Percentiles rank a stretch among this genome's conserved stretches.
phyloP scores from a whole-genome alignment of 176 grass and related monocot genomes.

The Otatea glauca region DNA sequence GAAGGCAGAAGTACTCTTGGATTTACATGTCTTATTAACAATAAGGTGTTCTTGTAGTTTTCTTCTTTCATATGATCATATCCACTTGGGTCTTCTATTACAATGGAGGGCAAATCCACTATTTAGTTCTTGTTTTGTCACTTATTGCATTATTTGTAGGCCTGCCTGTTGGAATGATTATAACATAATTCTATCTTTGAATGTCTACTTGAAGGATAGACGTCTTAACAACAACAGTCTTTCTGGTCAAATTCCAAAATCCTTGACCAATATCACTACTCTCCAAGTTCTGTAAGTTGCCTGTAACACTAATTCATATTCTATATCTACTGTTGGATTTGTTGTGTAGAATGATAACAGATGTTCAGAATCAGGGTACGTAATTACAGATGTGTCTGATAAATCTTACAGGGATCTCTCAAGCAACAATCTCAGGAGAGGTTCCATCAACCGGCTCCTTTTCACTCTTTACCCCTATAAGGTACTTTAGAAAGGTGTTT shows the following conservation, averaged over 20 bases:
- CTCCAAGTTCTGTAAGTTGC: conserved; percentile 91
- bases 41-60: conserved; percentile 15
- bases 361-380: background rate
- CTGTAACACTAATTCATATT: conserved; percentile 26
- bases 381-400: conserved; percentile 27
- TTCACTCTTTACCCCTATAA: conserved; percentile 81
- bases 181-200: conserved; percentile 38
- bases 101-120: background rate
- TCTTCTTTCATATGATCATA: conserved; percentile 11
- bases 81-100: conserved; percentile 1
- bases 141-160: conserved; percentile 20
- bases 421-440: conserved; percentile 68
- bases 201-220: conserved; percentile 61
- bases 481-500: too few relatives aligned
- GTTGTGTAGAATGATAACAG: conserved; percentile 23
- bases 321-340: conserved; percentile 7
- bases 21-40: conserved; percentile 29
- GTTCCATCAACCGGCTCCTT: conserved; percentile 81
- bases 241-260: conserved; percentile 58
- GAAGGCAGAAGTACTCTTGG: background rate
- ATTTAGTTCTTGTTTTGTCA: conserved; percentile 4
- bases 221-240: conserved; percentile 91
- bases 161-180: conserved; percentile 36
- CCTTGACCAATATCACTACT: conserved; percentile 53
- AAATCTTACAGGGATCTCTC: conserved; percentile 80